Evolutionary conservation across 129 eudicot species (phyloP).

Genomic region (Dittrichia graveolens): DNA sequence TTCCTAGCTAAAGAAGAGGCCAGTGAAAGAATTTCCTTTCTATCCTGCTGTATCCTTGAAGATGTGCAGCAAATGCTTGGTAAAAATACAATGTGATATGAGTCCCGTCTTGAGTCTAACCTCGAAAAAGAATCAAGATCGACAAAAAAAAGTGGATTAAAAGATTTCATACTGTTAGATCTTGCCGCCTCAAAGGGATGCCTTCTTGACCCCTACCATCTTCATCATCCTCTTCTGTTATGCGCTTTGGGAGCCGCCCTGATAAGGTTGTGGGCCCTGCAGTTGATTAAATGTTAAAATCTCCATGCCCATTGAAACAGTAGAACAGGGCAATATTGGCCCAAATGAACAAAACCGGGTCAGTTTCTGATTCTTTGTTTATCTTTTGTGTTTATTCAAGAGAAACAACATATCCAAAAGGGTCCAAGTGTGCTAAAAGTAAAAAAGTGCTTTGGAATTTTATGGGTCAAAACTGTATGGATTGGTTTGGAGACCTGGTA

Average conservation of each 20-base stretch:
- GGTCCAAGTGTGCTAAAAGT: not conserved
- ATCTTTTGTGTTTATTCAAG: not conserved
- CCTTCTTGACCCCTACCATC: slow-evolving; percentile 67
- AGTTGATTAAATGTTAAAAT: slow-evolving; percentile 12
- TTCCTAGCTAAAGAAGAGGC: slow-evolving; percentile 25
- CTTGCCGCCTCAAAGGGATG: slow-evolving; percentile 78
- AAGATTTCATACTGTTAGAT: slow-evolving; percentile 40
- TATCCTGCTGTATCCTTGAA: slow-evolving; percentile 21
- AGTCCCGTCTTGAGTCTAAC: slow-evolving; percentile 13
- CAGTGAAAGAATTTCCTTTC: slow-evolving; percentile 24
- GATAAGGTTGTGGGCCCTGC: slow-evolving; percentile 45
- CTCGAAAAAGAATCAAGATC: slow-evolving; percentile 14
- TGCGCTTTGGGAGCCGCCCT: slow-evolving; percentile 48
- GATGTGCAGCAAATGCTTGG: slow-evolving; percentile 14
- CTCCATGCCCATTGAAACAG: not conserved
- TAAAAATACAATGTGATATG: slow-evolving; percentile 7
- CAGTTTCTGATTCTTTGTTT: not conserved
- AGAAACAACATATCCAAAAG: not conserved
- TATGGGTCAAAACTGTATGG: no score
- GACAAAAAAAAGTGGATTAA: slow-evolving; percentile 32
- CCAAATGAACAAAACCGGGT: not conserved
- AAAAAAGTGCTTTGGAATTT: not conserved
- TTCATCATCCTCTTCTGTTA: slow-evolving; percentile 49
- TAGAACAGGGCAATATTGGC: not conserved
- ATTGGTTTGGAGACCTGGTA: not conserved